Base-by-base conservation (phyloP, 352 stramenopile genomes). In the Pythium guiyangense region DNA sequence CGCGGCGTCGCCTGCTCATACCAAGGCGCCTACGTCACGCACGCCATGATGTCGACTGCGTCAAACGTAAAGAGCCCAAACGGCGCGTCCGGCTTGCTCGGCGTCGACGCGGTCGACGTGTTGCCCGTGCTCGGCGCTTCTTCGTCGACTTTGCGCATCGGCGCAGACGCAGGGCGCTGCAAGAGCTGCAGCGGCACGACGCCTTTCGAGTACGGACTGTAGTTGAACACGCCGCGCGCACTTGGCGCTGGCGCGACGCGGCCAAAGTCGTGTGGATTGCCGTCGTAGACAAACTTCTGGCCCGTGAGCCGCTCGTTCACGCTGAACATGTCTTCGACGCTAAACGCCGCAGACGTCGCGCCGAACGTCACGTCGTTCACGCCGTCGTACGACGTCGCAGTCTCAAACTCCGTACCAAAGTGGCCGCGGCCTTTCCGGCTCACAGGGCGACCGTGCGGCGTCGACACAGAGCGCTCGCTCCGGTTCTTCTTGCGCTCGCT, bases 241-340 rank as follows among this genome's bases (percentile, higher is more conserved):
- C 56, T 62, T 25, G 31, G 14, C 57, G 34, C 25, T 35, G 29
- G 49, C 18, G 6, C 17, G n/a, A 49, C 56, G 20, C 67, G 71
- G 6, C 88, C 90, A 62, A 98, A 98, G 50, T 97, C 76, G 63
- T 98, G 92, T 31, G 94, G 92, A 66, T 98, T 98, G 25, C 94
- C 94, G 73, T 97, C 88, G 60, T 98, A 98, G 35, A 90, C 84
- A 34, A 98, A 96, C 62, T 97, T 97, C 25, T 88, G 71, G 15
- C 93, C 93, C 20, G 90, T 90, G 35, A 97, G 66, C 56, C 76
- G 74, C 76, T 98, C 92, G 68, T 98, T 98, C 26, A 96, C 84
- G 49, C 72, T 85, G 64, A 98, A 98, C 94, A 98, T 98, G 31
- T 98, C 94, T 61, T 97, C 90, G 47, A 97, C 94, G 51, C 92